A percentile compares a stretch with the other conserved stretches of the same genome.
Evolutionary conservation across 768 basidiomycete species (phyloP).

Genomic region (Pleurotus sapidus): DNA sequence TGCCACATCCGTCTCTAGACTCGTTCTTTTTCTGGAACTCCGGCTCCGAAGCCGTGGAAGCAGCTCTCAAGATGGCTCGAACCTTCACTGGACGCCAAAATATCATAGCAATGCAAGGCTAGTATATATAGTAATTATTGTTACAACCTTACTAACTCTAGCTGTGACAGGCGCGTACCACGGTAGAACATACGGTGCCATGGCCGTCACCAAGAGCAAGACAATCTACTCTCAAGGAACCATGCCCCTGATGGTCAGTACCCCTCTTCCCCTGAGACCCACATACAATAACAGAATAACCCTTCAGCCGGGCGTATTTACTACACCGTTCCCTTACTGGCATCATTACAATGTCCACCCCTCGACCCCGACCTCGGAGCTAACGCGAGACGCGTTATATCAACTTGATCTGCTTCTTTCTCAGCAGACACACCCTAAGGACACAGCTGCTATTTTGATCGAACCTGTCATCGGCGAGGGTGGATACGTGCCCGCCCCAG

Average conservation of each 20-base stretch:
- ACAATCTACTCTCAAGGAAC: constrained; percentile 82
- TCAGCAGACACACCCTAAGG: constrained; percentile 79
- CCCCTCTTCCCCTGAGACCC: too few relatives aligned
- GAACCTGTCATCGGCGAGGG: constrained; percentile 96
- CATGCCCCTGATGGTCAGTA: constrained; percentile 77
- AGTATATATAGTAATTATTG: neutral
- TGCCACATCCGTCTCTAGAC: constrained; percentile 89
- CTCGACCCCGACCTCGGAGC: constrained; percentile 50
- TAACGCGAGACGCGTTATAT: constrained; percentile 65
- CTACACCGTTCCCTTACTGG: constrained; percentile 90
- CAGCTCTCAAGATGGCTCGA: constrained; percentile 85
- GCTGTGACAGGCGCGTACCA: constrained; percentile 67
- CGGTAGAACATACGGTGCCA: constrained; percentile 90
- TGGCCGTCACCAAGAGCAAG: constrained; percentile 93
- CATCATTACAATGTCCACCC: constrained; percentile 69
- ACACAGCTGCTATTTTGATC: constrained; percentile 91
- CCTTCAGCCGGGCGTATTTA: constrained; percentile 75
- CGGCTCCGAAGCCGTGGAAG: constrained; percentile 92
- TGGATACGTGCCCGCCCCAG: constrained; percentile 88
- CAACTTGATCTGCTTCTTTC: constrained; percentile 74
- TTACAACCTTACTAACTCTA: neutral
- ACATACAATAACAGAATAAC: too few relatives aligned
- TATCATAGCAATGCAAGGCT: constrained; percentile 88
- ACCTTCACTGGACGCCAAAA: constrained; percentile 77
- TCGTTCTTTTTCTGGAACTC: constrained; percentile 99